phyloP scores from a whole-genome alignment of 169 alveolate genomes.

The Eimeria brunetti region DNA sequence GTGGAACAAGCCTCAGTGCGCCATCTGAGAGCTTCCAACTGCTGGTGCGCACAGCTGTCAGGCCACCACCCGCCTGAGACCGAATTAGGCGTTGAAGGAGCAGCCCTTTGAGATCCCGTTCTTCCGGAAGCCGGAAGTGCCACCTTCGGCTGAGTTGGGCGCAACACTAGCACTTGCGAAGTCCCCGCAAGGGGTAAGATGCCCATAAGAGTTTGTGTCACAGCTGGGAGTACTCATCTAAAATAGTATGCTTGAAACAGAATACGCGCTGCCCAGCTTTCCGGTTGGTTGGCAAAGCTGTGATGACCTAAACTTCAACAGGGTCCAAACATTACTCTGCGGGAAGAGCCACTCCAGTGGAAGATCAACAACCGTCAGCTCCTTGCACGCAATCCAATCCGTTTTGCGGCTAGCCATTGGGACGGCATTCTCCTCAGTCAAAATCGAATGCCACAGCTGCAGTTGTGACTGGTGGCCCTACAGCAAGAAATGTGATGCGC shows the following conservation, averaged over 20 bases:
- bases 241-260: neutral
- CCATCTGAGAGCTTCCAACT: neutral
- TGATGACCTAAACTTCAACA: neutral
- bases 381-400: neutral
- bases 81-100: neutral
- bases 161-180: neutral
- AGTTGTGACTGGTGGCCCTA: no score
- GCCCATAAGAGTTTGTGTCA: neutral
- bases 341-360: neutral
- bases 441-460: neutral
- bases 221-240: neutral
- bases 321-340: neutral
- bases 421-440: neutral
- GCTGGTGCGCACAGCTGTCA: neutral
- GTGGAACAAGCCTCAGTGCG: neutral
- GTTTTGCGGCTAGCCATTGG: neutral
- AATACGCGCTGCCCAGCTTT: neutral
- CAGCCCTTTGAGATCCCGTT: neutral
- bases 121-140: neutral
- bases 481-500: neutral
- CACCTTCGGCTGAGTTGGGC: neutral
- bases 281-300: neutral
- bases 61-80: neutral
- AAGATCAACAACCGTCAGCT: neutral
- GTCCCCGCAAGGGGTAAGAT: no score